Percentiles rank a stretch among this genome's conserved stretches.
phyloP scores from a whole-genome alignment of 345 rosid genomes.

The Hibiscus mutabilis region DNA sequence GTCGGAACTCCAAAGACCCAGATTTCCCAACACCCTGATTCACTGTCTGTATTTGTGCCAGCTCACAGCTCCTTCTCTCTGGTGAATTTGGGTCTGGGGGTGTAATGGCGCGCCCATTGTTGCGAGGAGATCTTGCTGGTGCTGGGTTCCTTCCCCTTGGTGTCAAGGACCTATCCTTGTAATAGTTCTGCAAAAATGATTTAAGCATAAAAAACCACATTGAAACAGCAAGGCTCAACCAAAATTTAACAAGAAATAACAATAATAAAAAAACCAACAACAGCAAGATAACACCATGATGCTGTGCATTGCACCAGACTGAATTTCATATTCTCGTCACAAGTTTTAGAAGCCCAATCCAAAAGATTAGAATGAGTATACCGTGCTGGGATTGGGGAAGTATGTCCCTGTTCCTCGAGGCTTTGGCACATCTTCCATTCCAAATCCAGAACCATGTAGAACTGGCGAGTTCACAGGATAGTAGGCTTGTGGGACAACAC shows the following conservation, averaged over 20 bases:
- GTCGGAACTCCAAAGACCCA: slow-evolving; percentile 34
- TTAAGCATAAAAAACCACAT: slow-evolving; percentile 20
- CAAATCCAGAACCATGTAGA: slow-evolving; percentile 40
- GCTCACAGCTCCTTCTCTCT: slow-evolving; percentile 43
- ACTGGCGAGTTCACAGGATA: slow-evolving; percentile 27
- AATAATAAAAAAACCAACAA: neutral
- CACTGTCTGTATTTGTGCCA: slow-evolving; percentile 22
- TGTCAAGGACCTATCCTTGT: slow-evolving; percentile 27
- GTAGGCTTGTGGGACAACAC: slow-evolving; percentile 33
- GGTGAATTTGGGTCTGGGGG: slow-evolving; percentile 30
- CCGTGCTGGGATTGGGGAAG: slow-evolving; percentile 53
- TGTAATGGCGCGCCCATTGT: slow-evolving; percentile 33
- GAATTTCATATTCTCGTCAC: slow-evolving; percentile 7
- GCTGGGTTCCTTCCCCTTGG: slow-evolving; percentile 51
- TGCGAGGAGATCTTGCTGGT: slow-evolving; percentile 51
- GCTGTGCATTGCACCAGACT: slow-evolving; percentile 5
- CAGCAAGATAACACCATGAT: slow-evolving; percentile 8
- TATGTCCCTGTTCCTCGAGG: slow-evolving; percentile 87
- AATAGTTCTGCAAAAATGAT: slow-evolving; percentile 55
- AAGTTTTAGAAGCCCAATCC: slow-evolving; percentile 12
- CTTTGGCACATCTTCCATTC: slow-evolving; percentile 59
- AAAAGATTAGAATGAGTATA: slow-evolving; percentile 24
- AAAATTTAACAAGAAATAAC: neutral
- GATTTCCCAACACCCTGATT: slow-evolving; percentile 33
- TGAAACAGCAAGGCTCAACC: neutral